Evolutionary conservation across 208 protist genomes (phyloP).

Genomic region (Phytomonas sp.): DNA sequence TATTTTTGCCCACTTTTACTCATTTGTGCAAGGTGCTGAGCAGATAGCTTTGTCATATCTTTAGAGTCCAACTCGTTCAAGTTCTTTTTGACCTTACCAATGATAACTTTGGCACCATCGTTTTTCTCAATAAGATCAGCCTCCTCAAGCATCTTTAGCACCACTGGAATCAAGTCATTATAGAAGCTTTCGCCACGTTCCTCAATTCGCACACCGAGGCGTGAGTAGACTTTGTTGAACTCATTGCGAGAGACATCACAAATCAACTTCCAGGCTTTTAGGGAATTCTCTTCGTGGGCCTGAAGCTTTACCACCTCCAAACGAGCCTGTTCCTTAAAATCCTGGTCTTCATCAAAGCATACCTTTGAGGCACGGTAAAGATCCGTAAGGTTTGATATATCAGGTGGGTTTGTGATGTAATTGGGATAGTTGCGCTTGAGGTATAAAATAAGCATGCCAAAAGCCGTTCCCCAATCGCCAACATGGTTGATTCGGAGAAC

Average conservation of each 20-base stretch:
- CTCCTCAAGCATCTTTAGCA: conserved; percentile 74
- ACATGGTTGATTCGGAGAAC: conserved; percentile 96
- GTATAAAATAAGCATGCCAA: conserved; percentile 97
- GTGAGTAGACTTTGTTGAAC: conserved; percentile 91
- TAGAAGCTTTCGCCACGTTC: conserved; percentile 96
- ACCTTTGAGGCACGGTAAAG: conserved; percentile 95
- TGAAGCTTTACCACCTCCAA: conserved; percentile 91
- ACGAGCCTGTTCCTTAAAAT: conserved; percentile 90
- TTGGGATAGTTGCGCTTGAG: conserved; percentile 91
- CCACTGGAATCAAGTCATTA: conserved; percentile 86
- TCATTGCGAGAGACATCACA: conserved; percentile 90
- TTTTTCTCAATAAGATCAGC: conserved; percentile 66
- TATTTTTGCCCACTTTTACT: conserved; percentile 35
- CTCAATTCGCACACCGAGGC: conserved; percentile 76
- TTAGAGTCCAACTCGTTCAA: conserved; percentile 56
- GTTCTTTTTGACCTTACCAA: conserved; percentile 58
- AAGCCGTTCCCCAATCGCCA: conserved; percentile 98
- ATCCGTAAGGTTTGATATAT: conserved; percentile 90
- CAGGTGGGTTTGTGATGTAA: conserved; percentile 76
- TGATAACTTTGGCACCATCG: conserved; percentile 85
- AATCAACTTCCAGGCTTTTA: conserved; percentile 88
- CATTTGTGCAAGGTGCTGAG: conserved; percentile 52
- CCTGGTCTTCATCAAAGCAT: conserved; percentile 89
- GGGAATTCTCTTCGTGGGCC: conserved; percentile 61
- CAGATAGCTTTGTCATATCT: conserved; percentile 78